Evolutionary conservation across 2,329 filamentous ascomycete genomes (phyloP), one percentile per base, ranked within the genome.

Genomic region (Neonectria ditissima): DNA sequence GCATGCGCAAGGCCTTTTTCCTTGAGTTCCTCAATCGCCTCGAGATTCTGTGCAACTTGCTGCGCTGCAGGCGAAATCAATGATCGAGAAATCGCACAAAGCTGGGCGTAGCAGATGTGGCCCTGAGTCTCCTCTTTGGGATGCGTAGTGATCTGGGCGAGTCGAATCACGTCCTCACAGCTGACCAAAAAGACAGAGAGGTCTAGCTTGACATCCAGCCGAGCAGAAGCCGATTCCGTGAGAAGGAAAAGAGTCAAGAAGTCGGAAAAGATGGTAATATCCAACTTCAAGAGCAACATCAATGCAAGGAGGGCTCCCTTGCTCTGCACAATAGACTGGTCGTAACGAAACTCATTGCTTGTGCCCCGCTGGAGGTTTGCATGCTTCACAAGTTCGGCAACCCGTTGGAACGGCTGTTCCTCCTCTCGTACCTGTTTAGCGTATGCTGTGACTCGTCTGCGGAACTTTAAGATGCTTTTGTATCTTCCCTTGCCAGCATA

Each of bases 351-450:
- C 5, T 65, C 62, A 8, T 63, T 56, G 4, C 41, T 32, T 22
- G 61, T 69, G 14, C 18, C 64, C 18, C 62, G 9, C 63, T 77
- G 74, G 6, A 74, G 75, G 18, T 77, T 77, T 5, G 79, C 79
- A 26, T 80, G 75, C 16, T 79, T 75, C 2, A 85, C 83, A 5
- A 83, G 74, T 37, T 84, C 75, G 6, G 78, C 78, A 1, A 87
- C 82, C 0, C 77, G 77, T 34, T 82, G 79, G 60, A 83, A 84
- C 0, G 84, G 84, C 66, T 86, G 83, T 66, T 86, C 84, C 10
- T 85, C 80, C 28, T 72, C 71, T 18, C 67, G 66, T 0, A 85
- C 80, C 30, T 77, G 69, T 0, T 48, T 51, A 4, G 62, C 37
- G 26, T 68, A 69, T 5, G 47, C 5, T 11, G 8, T 22, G 11